These are phyloP conservation scores for Vitis cinerea DNA, from an alignment of 164 flowering plant genomes.

Conservation along the genomic window DNA sequence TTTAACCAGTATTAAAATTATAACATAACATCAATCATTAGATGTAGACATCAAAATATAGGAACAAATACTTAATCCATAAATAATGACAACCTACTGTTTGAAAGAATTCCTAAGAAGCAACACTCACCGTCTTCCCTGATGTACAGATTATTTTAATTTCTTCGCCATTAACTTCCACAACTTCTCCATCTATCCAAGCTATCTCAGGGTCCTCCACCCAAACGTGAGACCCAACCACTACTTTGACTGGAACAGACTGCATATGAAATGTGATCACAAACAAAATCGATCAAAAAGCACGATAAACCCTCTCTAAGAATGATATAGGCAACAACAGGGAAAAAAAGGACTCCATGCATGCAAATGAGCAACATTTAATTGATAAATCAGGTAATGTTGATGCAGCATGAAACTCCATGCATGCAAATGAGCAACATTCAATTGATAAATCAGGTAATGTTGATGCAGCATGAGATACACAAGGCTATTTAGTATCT, in stretches of 20 bases:
- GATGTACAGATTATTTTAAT: slow-evolving; percentile 51
- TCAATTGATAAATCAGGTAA: too few relatives aligned
- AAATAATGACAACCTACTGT: background rate
- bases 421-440: too few relatives aligned
- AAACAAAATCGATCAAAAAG: background rate
- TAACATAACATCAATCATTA: background rate
- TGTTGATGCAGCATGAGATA: too few relatives aligned
- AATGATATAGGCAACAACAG: background rate
- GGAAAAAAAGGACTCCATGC: background rate
- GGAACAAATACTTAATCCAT: background rate
- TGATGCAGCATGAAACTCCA: too few relatives aligned
- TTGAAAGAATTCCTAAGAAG: slow-evolving; percentile 2
- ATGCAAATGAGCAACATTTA: too few relatives aligned
- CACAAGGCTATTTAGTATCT: too few relatives aligned
- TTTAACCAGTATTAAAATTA: background rate
- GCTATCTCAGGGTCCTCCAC: slow-evolving; percentile 77
- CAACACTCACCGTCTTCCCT: slow-evolving; percentile 56
- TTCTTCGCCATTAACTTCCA: slow-evolving; percentile 58
- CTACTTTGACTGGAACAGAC: slow-evolving; percentile 44
- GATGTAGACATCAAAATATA: background rate
- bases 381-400: too few relatives aligned
- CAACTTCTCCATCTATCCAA: slow-evolving; percentile 88
- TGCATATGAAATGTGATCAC: slow-evolving; percentile 21
- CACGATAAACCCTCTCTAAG: background rate
- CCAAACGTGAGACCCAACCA: slow-evolving; percentile 81